Base-by-base conservation (phyloP, 805 yeast species). In the Sungouiella thailandica region DNA sequence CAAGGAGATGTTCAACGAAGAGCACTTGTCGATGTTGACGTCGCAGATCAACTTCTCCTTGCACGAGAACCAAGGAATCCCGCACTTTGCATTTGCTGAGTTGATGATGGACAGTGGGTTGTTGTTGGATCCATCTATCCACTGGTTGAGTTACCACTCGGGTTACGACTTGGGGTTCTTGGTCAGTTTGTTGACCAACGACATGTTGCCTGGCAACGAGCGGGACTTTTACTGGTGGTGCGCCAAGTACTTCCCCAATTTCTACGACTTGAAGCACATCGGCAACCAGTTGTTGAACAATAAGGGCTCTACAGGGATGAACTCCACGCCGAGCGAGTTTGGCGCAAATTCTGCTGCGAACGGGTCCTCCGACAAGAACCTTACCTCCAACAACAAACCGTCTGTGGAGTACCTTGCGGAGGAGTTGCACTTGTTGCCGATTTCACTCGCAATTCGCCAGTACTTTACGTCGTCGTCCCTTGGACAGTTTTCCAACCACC, bases 111-210 rank as follows among this genome's bases (percentile, higher is more conserved):
- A 85, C 38, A 83, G 95, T 30, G 98, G 98, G 0, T 65, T 93
- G 43, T 74, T 89, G 23, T 64, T 93, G 48, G 80, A 85, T 47
- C 69, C 71, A 18, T 62, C 73, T 23, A 75, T 86, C 29, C 78
- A 80, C 33, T 93, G 98, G 98, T 70, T 87, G 33, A 82, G 95
- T 40, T 93, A 83, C 62, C 97, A 93, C 57, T 80, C 76, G 1
- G 98, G 97, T 9, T 93, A 93, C 59, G 98, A 93, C 57, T 74
- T 89, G 54, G 98, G 97, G 2, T 89, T 89, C 57, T 65, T 93
- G 39, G 63, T 88, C 11, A 78, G 94, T 31, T 68, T 87, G 44
- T 67, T 90, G 53, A 76, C 81, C 47, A 85, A 86, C 58, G 74
- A 76, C 31, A 62, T 70, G 31, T 82, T 90, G 70, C 97, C 97